These are phyloP conservation scores for Senecio squalidus DNA, from an alignment of 140 eudicot genomes.

Conservation along the genomic window DNA sequence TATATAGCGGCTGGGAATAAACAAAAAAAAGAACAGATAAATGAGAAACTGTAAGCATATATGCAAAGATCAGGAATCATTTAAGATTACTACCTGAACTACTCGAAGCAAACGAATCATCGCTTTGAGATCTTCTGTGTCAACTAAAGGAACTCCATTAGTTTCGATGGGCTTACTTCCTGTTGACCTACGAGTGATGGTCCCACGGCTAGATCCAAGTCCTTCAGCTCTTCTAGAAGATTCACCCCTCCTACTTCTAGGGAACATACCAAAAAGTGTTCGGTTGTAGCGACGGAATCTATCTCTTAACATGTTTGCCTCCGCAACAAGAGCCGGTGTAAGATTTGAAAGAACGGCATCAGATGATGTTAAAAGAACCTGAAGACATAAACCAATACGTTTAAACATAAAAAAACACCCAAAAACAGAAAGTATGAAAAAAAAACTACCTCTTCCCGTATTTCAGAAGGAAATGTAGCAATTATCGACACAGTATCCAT, in stretches of 20 bases:
- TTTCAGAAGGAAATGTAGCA: slow-evolving; percentile 97
- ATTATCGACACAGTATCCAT: slow-evolving; percentile 98
- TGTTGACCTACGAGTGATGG: slow-evolving; percentile 65
- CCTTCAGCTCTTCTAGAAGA: slow-evolving; percentile 85
- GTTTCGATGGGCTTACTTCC: slow-evolving; percentile 87
- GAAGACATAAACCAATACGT: background rate
- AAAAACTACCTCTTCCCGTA: slow-evolving; percentile 80
- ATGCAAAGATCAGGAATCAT: background rate
- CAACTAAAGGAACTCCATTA: slow-evolving; percentile 88
- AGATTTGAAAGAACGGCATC: slow-evolving; percentile 97
- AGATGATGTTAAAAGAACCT: slow-evolving; percentile 96
- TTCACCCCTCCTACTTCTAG: slow-evolving; percentile 87
- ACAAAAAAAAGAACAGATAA: background rate
- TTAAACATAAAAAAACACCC: background rate
- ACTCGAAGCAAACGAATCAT: slow-evolving; percentile 94
- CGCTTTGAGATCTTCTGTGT: slow-evolving; percentile 71
- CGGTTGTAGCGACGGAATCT: slow-evolving; percentile 87
- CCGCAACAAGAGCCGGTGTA: slow-evolving; percentile 98
- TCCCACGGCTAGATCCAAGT: slow-evolving; percentile 59
- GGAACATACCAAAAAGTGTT: slow-evolving; percentile 86
- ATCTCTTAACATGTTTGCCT: slow-evolving; percentile 95
- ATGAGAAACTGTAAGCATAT: slow-evolving; percentile 9
- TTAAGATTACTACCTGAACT: slow-evolving; percentile 67
- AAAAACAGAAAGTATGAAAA: background rate
- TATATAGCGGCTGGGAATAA: slow-evolving; percentile 79